Base-by-base conservation (phyloP, 805 yeast species). In the Kuraishia cidri region DNA sequence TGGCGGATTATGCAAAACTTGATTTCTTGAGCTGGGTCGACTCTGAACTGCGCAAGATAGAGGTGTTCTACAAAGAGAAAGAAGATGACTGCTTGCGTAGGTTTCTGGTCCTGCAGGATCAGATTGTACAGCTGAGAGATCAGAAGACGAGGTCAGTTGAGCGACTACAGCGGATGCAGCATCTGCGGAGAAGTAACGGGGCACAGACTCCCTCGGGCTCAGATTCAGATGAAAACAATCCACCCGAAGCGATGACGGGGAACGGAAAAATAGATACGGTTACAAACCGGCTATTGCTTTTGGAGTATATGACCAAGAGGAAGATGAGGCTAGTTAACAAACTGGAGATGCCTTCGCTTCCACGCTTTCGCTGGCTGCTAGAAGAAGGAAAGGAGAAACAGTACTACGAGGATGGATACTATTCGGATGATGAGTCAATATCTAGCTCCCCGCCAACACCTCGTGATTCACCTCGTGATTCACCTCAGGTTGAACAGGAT, bases 1-100 rank as follows among this genome's bases (percentile, higher is more conserved):
- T 52, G 25, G 47, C 57, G 8, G 52, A 46, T 17, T 56, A 58
- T n/a, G 68, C 62, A 9, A 64, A 61, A 28, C 40, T 50, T 4
- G 69, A 68, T 33, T 86, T 85, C 41, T 40, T 66, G n/a, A 49
- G 44, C 2, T 85, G 94, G 94, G 64, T 85, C 4, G 79, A 81
- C 34, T 33, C 43, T 1, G 80, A 85, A 49, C 58, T 79, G 17
- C 40, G 33, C 4, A 80, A 75, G 50, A 78, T 84, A 6, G 75
- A 81, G 24, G 30, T 22, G 0, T 85, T 85, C 46, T 85, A 69
- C 50, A 60, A 50, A 28, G 72, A 66, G 20, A 73, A 67, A 41
- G 94, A 83, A 44, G 60, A 63, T 19, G 79, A 72, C 16, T 74
- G 72, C 1, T 62, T 73, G 28, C 72, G 71, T 36, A 60, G 90